Conservation (phyloP, 73 alveolate species). For the Stentor roeselii region DNA sequence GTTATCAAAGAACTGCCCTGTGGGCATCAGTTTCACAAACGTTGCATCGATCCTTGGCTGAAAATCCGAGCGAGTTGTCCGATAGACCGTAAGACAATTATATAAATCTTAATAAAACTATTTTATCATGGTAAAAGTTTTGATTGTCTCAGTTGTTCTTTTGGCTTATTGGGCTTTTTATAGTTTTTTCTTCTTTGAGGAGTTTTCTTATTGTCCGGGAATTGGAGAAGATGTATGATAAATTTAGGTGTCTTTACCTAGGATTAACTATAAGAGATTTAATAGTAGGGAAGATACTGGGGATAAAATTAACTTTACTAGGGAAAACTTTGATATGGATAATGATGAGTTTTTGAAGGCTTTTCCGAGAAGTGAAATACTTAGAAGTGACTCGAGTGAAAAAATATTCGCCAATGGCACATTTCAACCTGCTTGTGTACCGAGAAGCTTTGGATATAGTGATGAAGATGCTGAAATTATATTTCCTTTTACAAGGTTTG, state of each 20-base stretch:
- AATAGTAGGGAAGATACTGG: no score
- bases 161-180: no score
- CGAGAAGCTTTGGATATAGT: background rate
- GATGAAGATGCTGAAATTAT: background rate
- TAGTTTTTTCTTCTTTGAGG: background rate
- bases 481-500: background rate
- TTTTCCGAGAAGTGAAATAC: background rate
- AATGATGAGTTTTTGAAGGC: background rate
- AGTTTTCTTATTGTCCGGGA: background rate
- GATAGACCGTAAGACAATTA: background rate
- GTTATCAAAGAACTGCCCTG: constrained; percentile 18
- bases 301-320: background rate
- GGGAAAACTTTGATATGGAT: background rate
- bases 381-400: background rate
- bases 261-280: background rate
- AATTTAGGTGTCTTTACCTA: background rate
- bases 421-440: background rate
- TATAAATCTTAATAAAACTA: background rate
- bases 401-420: background rate
- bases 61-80: constrained; percentile 36
- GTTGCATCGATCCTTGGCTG: constrained; percentile 82
- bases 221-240: background rate
- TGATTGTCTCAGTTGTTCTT: no score
- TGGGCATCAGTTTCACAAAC: constrained; percentile 75
- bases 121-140: background rate